Percentiles rank a stretch among this genome's conserved stretches.
Evolutionary conservation across 2,329 filamentous ascomycete species (phyloP).

Genomic region (Drechslerella dactyloides): DNA sequence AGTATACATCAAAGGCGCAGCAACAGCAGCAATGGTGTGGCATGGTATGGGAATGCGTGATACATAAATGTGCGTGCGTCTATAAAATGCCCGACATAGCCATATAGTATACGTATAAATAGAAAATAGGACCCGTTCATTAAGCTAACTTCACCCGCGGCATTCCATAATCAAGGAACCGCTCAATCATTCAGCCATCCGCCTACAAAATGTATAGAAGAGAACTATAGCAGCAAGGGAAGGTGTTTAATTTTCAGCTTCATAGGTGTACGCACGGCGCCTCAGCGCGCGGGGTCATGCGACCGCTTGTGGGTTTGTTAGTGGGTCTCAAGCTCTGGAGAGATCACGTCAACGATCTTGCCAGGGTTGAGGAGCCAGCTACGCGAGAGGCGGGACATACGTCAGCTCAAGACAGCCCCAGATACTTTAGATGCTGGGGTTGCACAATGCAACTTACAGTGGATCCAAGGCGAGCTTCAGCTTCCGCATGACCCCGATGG

Average conservation of each 20-base stretch:
- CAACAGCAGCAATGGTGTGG: constrained; percentile 2
- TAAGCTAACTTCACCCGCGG: background rate
- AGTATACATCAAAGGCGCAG: constrained; percentile 11
- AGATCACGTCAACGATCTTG: constrained; percentile 77
- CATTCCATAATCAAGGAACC: background rate
- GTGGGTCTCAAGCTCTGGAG: constrained; percentile 42
- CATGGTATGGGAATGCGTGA: constrained; percentile 16
- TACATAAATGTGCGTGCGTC: constrained; percentile 10
- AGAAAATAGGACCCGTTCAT: background rate
- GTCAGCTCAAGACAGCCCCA: background rate
- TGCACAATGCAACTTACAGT: constrained; percentile 52
- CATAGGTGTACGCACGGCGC: background rate
- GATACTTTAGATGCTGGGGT: background rate
- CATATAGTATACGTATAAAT: background rate
- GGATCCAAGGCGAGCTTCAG: constrained; percentile 86
- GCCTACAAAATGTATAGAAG: background rate
- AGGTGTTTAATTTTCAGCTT: too few relatives aligned
- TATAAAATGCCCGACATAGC: constrained; percentile 19
- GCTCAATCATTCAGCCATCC: background rate
- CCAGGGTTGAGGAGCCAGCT: constrained; percentile 89
- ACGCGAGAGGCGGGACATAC: constrained; percentile 2
- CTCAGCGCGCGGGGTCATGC: constrained; percentile 23
- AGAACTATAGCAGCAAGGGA: too few relatives aligned
- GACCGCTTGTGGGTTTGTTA: constrained; percentile 12
- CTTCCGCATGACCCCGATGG: constrained; percentile 80